Percentiles rank a stretch among this genome's conserved stretches.
Conservation (phyloP, 768 basidiomycete species). For the Pleurotus djamor region DNA sequence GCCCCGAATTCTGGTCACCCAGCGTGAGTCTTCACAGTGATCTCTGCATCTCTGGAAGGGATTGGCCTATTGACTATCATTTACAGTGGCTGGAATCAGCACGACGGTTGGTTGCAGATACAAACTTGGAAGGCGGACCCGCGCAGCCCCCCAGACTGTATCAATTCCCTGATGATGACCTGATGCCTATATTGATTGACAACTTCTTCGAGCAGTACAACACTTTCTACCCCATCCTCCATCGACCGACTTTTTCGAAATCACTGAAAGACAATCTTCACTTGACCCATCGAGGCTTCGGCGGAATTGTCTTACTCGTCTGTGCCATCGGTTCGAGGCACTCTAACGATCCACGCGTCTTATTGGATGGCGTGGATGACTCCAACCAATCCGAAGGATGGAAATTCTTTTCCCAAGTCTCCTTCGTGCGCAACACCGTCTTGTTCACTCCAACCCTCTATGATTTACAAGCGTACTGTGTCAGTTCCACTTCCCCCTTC, state of each 20-base stretch:
- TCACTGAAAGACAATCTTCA: conserved; percentile 49
- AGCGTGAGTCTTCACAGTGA: conserved; percentile 30
- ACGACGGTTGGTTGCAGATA: background rate
- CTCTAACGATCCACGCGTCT: conserved; percentile 61
- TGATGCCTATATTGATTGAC: conserved; percentile 54
- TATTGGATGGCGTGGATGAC: conserved; percentile 38
- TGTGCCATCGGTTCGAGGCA: conserved; percentile 25
- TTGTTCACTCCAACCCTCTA: conserved; percentile 58
- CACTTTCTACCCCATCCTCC: conserved; percentile 60
- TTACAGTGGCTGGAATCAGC: conserved; percentile 28
- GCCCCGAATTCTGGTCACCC: conserved; percentile 7
- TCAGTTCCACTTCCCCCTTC: conserved; percentile 30
- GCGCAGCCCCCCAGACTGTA: conserved; percentile 24
- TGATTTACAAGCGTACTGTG: conserved; percentile 71
- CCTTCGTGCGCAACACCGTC: conserved; percentile 57
- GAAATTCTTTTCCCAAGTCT: conserved; percentile 66
- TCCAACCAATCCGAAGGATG: conserved; percentile 49
- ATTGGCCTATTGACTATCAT: too few species aligned
- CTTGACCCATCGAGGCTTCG: conserved; percentile 43
- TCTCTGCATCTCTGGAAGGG: conserved; percentile 56
- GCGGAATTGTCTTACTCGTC: conserved; percentile 46
- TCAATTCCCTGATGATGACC: conserved; percentile 49
- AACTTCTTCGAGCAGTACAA: conserved; percentile 63
- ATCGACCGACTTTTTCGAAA: conserved; percentile 65
- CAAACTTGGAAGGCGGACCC: conserved; percentile 9